Base-by-base conservation (phyloP, 148 eudicot genomes). In the Rhododendron kiyosumense region DNA sequence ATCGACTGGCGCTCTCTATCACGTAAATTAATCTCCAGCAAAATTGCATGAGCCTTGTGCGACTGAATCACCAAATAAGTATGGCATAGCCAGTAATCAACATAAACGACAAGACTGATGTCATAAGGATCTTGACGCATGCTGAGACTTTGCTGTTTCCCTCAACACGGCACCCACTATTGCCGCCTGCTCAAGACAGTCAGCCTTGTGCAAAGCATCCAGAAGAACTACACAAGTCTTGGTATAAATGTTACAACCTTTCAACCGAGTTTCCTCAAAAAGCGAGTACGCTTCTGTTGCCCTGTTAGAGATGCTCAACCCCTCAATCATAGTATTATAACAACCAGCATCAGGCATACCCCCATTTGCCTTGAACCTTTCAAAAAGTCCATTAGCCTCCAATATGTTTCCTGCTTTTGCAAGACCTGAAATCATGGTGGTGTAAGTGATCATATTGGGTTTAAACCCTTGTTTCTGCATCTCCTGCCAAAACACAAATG, bases 81-180 rank as follows among this genome's bases (percentile, higher is more conserved):
- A 54, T 54, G 83, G 69, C 2, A 3, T 80, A 11, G 13, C 45
- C 54, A n/a, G n/a, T 11, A 32, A 83, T 20, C 77, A 83, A 83
- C 28, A 65, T 28, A 54, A 67, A 74, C 4, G 38, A 69, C 48
- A 52, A 67, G 51, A 43, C 63, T 74, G 73, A 24, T 24, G 36
- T 91, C 79, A 94, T 86, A 88, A 92, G 71, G 94, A 92, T 82
- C 90, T 89, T 38, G 93, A 89, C 83, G 97, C 99, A 95, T 94
- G 97, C 82, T 95, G 95, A n/a, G 98, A 91, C 90, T 94, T 94
- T 13, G 99, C 98, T n/a, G 93, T 93, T 93, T 95, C 98, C 90
- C 89, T 92, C 82, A 96, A 88, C 71, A 96, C 89, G 36, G 98
- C 97, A 76, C 98, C 98, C 78, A 96, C 99, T 86, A 94, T 88